Conservation (phyloP, 805 yeast species). For the Hanseniaspora meyeri region DNA sequence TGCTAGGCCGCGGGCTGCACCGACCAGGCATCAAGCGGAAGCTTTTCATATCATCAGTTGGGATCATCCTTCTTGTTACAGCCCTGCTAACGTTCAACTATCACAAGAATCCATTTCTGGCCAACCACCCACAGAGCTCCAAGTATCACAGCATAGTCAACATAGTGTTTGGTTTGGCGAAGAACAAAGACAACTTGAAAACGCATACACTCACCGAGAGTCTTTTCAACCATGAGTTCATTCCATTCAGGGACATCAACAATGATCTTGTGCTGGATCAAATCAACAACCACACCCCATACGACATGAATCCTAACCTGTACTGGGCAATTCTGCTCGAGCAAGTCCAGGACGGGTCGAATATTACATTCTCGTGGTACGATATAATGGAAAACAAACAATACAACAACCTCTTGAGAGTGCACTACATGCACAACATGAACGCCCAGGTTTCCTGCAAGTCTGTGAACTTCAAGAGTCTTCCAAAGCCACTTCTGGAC, state of each 20-base stretch:
- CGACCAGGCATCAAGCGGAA: neutral
- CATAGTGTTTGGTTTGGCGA: neutral
- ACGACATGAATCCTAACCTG: conserved; percentile 5
- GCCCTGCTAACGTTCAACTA: neutral
- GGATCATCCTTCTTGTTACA: neutral
- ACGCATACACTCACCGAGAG: neutral
- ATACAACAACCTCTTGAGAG: conserved; percentile 24
- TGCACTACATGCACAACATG: neutral
- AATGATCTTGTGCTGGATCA: neutral
- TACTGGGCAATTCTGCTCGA: conserved; percentile 6
- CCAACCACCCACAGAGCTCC: neutral
- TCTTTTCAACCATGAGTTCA: neutral
- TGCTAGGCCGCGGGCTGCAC: neutral
- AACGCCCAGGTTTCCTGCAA: neutral
- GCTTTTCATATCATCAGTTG: neutral
- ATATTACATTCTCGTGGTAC: conserved; percentile 41
- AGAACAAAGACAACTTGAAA: neutral
- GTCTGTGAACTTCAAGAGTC: neutral
- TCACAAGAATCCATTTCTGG: neutral
- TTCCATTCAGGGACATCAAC: neutral
- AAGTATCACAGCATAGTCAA: neutral
- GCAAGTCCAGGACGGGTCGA: neutral
- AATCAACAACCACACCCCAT: neutral
- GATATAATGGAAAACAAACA: conserved; percentile 42
- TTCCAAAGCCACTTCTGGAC: neutral